phyloP scores from a whole-genome alignment of 1,139 yeast genomes.

The Hansenula anomala region DNA sequence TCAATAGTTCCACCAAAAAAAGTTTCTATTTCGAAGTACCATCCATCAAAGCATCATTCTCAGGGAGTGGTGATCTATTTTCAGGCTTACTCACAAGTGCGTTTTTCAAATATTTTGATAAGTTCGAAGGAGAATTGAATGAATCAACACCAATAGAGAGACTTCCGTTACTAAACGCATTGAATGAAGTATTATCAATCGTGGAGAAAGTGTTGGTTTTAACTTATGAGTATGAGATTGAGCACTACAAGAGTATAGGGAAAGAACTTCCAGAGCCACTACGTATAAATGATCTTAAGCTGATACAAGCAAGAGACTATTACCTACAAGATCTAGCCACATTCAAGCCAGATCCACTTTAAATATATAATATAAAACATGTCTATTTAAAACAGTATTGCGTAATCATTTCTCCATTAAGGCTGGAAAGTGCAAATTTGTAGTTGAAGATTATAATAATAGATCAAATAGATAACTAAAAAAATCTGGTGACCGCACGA shows the following conservation, averaged over 20 bases:
- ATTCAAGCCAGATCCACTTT: neutral
- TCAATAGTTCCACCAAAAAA: conserved; percentile 7
- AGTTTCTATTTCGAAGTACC: conserved; percentile 44
- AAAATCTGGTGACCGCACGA: neutral
- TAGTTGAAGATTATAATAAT: too few relatives aligned
- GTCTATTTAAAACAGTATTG: too few relatives aligned
- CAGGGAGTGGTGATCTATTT: conserved; percentile 92
- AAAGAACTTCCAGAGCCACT: conserved; percentile 7
- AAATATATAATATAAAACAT: too few relatives aligned
- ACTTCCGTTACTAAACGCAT: conserved; percentile 19
- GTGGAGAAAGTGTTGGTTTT: conserved; percentile 27
- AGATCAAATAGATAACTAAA: conserved; percentile 1
- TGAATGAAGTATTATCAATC: conserved; percentile 27
- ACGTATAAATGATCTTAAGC: conserved; percentile 28
- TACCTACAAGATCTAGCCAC: conserved; percentile 7
- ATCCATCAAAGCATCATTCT: conserved; percentile 65
- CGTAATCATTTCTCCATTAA: too few relatives aligned
- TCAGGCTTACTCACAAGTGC: conserved; percentile 72
- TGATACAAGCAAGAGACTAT: conserved; percentile 27
- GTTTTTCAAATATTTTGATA: conserved; percentile 30
- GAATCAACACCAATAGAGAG: conserved; percentile 8
- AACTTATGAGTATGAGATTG: conserved; percentile 23
- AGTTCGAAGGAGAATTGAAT: conserved; percentile 4
- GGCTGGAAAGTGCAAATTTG: too few relatives aligned
- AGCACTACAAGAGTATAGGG: conserved; percentile 10